A percentile compares a stretch with the other conserved stretches of the same genome.
These are phyloP conservation scores for Quercus variabilis DNA, from an alignment of 306 rosid genomes.

Conservation along the genomic window DNA sequence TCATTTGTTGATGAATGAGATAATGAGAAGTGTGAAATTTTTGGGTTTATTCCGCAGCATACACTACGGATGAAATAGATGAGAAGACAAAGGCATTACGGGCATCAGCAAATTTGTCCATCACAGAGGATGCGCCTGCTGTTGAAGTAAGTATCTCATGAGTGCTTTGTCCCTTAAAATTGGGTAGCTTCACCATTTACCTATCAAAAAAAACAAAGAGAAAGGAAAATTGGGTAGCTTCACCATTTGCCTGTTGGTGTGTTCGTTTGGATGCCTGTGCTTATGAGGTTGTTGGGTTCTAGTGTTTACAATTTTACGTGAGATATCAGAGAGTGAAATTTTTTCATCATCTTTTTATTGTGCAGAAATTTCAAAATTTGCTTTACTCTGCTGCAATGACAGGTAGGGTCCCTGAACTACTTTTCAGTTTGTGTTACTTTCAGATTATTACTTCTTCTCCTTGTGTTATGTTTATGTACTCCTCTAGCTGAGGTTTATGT, in stretches of 20 bases:
- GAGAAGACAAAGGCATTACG: slow-evolving; percentile 62
- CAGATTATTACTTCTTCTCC: background rate
- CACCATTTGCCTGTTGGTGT: background rate
- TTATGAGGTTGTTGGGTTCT: background rate
- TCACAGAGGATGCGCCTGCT: slow-evolving; percentile 47
- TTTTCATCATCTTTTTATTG: slow-evolving; percentile 13
- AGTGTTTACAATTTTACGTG: background rate
- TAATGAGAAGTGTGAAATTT: background rate
- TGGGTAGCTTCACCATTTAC: background rate
- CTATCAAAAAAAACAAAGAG: background rate
- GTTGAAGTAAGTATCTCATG: slow-evolving; percentile 47
- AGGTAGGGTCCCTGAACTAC: slow-evolving; percentile 37
- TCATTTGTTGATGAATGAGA: slow-evolving; percentile 7
- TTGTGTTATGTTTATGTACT: background rate
- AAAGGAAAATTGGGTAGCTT: background rate
- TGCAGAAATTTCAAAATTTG: slow-evolving; percentile 71
- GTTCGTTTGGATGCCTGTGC: slow-evolving; percentile 8
- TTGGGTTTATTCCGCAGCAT: slow-evolving; percentile 45
- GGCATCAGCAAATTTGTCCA: slow-evolving; percentile 28
- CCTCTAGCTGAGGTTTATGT: background rate
- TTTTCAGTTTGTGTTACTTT: background rate
- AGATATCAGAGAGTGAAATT: slow-evolving; percentile 17
- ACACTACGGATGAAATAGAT: slow-evolving; percentile 59
- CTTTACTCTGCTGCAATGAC: slow-evolving; percentile 55
- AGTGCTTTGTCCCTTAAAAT: slow-evolving; percentile 8